Conservation (phyloP, 2,329 filamentous ascomycete genomes). For the Pleomassaria siparia region DNA sequence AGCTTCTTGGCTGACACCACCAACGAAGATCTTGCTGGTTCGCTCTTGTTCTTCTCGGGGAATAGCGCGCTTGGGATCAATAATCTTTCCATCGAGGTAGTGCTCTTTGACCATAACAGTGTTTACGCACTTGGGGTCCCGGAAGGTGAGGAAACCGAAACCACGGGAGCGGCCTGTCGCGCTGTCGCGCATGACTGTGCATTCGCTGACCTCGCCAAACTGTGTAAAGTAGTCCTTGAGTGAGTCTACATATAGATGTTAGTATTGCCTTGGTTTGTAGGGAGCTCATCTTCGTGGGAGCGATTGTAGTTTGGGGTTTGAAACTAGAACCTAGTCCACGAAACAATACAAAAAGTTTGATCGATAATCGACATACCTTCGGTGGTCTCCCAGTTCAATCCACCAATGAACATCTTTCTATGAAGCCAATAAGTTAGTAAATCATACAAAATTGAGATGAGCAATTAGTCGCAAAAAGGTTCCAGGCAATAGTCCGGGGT, state of each 20-base stretch:
- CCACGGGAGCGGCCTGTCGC: constrained; percentile 90
- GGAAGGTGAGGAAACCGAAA: constrained; percentile 97
- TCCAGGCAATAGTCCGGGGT: neutral
- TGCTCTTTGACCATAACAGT: constrained; percentile 99
- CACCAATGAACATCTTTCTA: constrained; percentile 99
- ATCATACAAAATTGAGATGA: neutral
- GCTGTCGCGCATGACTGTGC: constrained; percentile 98
- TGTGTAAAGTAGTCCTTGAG: constrained; percentile 96
- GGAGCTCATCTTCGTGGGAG: neutral
- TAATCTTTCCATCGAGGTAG: constrained; percentile 97
- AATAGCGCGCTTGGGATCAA: constrained; percentile 96
- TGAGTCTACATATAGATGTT: constrained; percentile 66
- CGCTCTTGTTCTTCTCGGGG: constrained; percentile 97
- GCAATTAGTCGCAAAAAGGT: neutral
- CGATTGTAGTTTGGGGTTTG: neutral
- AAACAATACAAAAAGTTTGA: neutral
- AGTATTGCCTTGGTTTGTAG: neutral
- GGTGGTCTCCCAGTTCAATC: constrained; percentile 98
- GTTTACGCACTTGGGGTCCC: constrained; percentile 95
- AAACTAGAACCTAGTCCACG: neutral
- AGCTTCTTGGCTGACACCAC: constrained; percentile 94
- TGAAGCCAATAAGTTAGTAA: constrained; percentile 16
- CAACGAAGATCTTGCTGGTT: constrained; percentile 98
- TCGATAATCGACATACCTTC: constrained; percentile 68
- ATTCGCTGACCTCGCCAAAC: constrained; percentile 95